phyloP scores from a whole-genome alignment of 140 eudicot genomes.

The Oenanthe javanica region DNA sequence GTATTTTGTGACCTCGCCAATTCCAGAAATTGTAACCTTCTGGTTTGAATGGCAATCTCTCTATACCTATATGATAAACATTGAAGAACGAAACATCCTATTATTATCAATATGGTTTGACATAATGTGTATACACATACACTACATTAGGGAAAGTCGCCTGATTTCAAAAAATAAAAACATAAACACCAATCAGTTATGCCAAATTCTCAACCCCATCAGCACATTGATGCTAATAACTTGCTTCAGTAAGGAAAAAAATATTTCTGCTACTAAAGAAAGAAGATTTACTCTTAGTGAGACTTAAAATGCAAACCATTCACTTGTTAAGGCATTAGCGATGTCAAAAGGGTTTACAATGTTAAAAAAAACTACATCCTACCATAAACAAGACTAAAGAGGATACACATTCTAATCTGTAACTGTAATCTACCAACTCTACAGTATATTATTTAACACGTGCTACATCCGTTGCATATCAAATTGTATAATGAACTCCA shows the following conservation, averaged over 20 bases:
- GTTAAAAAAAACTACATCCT: neutral
- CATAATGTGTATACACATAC: neutral
- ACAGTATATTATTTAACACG: neutral
- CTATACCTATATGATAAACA: constrained; percentile 42
- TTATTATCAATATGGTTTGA: neutral
- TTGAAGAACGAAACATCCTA: neutral
- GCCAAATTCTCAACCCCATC: neutral
- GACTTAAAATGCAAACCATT: neutral
- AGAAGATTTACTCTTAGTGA: no score
- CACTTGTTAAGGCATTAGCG: no score
- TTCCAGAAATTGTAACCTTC: constrained; percentile 89
- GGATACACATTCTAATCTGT: neutral
- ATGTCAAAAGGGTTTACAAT: neutral
- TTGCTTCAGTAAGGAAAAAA: neutral
- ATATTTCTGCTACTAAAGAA: neutral
- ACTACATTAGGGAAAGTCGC: neutral
- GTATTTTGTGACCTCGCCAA: constrained; percentile 86
- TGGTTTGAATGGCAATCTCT: constrained; percentile 69
- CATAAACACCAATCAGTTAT: neutral
- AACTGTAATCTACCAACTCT: neutral
- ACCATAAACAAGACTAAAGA: neutral
- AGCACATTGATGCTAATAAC: neutral
- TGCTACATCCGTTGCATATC: neutral
- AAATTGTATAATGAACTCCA: neutral
- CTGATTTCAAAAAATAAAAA: neutral